A percentile compares a stretch with the other conserved stretches of the same genome.
Conservation (phyloP, 768 basidiomycete species). For the Psilocybe cubensis region DNA sequence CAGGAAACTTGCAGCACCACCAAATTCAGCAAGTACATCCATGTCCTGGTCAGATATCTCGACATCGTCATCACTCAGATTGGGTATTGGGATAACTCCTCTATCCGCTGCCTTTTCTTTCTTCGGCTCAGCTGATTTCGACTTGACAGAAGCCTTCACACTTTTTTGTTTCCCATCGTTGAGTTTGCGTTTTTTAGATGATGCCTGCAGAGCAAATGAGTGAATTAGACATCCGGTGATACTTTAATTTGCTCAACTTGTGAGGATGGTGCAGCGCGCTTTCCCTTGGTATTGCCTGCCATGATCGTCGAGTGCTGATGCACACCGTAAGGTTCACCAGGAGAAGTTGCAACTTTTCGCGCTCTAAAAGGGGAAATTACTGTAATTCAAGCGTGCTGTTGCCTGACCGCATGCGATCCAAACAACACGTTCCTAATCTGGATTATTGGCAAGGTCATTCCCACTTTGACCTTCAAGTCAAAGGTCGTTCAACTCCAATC, state of each 20-base stretch:
- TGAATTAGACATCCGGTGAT: not conserved
- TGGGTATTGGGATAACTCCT: slow-evolving; percentile 67
- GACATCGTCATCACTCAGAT: slow-evolving; percentile 44
- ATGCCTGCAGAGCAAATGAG: slow-evolving; percentile 26
- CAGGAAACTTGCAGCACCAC: slow-evolving; percentile 68
- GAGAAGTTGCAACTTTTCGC: slow-evolving; percentile 7
- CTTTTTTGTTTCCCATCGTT: slow-evolving; percentile 30
- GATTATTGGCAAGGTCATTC: not conserved
- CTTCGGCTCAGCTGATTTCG: slow-evolving; percentile 23
- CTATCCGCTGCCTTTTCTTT: slow-evolving; percentile 67
- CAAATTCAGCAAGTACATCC: slow-evolving; percentile 67
- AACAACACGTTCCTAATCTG: slow-evolving; percentile 7
- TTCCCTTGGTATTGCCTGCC: slow-evolving; percentile 31
- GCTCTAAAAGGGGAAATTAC: slow-evolving; percentile 13
- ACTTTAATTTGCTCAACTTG: slow-evolving; percentile 25
- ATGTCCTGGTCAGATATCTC: slow-evolving; percentile 74
- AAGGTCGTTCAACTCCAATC: not conserved
- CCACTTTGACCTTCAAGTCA: not conserved
- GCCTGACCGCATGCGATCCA: not conserved
- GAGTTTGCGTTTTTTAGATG: slow-evolving; percentile 68
- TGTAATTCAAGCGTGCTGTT: not conserved
- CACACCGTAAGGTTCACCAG: not conserved
- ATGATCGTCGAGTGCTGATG: slow-evolving; percentile 7
- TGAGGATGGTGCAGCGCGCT: slow-evolving; percentile 34
- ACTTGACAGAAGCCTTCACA: slow-evolving; percentile 17